A percentile compares a stretch with the other conserved stretches of the same genome.
Conservation (phyloP, 1,284 basidiomycete species). For the Cutaneotrichosporon dermatis region DNA sequence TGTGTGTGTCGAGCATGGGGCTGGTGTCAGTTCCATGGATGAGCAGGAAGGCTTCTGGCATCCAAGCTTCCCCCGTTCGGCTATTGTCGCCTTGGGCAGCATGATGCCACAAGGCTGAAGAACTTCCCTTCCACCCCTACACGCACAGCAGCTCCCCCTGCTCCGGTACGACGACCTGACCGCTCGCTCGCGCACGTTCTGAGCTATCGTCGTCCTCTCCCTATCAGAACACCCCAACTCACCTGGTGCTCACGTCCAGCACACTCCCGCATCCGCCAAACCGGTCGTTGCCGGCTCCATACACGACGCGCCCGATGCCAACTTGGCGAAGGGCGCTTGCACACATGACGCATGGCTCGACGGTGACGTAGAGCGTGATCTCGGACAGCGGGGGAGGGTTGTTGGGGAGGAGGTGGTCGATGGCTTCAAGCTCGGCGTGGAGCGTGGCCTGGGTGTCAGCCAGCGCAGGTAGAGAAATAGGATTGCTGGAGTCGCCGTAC, state of each 20-base stretch:
- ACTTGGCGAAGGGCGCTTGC: conserved; percentile 89
- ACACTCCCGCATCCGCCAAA: conserved; percentile 98
- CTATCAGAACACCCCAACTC: conserved; percentile 32
- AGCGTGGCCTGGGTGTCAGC: conserved; percentile 71
- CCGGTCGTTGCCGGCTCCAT: conserved; percentile 91
- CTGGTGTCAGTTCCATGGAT: not conserved
- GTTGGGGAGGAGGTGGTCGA: conserved; percentile 77
- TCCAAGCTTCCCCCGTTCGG: too few relatives aligned
- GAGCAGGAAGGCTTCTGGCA: not conserved
- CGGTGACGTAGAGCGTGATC: conserved; percentile 93
- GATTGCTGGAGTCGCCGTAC: not conserved
- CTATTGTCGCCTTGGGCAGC: too few relatives aligned
- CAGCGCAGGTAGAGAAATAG: conserved; percentile 2
- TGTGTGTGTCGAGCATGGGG: conserved; percentile 62
- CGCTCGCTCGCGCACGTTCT: too few relatives aligned
- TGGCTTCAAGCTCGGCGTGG: conserved; percentile 96
- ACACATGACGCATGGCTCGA: conserved; percentile 99
- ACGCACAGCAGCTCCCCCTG: too few relatives aligned
- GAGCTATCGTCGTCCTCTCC: too few relatives aligned
- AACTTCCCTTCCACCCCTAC: too few relatives aligned
- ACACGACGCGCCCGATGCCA: conserved; percentile 85
- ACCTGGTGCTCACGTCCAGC: conserved; percentile 76
- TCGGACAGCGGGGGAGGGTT: conserved; percentile 60
- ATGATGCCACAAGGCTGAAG: too few relatives aligned
- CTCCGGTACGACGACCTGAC: too few relatives aligned